Conservation (phyloP, 176 grass and related monocot species). For the Alloteropsis semialata region DNA sequence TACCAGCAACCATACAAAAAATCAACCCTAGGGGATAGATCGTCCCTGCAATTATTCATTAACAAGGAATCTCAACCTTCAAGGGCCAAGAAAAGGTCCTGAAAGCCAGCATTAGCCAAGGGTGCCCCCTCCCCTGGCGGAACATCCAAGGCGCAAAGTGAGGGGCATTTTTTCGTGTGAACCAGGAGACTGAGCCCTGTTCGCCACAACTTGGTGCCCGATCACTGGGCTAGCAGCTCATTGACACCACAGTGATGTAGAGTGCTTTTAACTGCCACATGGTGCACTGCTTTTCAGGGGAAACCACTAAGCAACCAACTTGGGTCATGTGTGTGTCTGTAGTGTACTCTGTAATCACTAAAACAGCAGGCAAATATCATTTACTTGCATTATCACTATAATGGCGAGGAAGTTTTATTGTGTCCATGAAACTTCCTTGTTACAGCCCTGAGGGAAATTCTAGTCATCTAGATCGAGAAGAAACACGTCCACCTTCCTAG, state of each 20-base stretch:
- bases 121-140: not conserved
- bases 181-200: too few relatives aligned
- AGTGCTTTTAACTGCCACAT: not conserved
- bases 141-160: not conserved
- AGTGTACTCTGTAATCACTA: not conserved
- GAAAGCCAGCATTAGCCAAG: not conserved
- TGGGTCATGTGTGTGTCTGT: too few relatives aligned
- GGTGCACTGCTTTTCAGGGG: too few relatives aligned
- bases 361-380: not conserved
- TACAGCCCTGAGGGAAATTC: not conserved
- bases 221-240: too few relatives aligned
- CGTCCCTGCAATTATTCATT: not conserved
- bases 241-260: not conserved
- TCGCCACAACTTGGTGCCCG: too few relatives aligned
- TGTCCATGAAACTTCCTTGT: not conserved
- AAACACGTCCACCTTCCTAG: not conserved
- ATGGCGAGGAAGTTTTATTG: not conserved
- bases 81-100: not conserved
- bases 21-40: not conserved
- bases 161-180: too few relatives aligned
- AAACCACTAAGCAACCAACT: too few relatives aligned
- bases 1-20: not conserved
- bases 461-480: not conserved
- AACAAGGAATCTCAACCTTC: not conserved
- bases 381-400: not conserved